A percentile compares a stretch with the other conserved stretches of the same genome.
phyloP scores from a whole-genome alignment of 2,329 filamentous ascomycete species.

The Pseudodiploospora longispora region DNA sequence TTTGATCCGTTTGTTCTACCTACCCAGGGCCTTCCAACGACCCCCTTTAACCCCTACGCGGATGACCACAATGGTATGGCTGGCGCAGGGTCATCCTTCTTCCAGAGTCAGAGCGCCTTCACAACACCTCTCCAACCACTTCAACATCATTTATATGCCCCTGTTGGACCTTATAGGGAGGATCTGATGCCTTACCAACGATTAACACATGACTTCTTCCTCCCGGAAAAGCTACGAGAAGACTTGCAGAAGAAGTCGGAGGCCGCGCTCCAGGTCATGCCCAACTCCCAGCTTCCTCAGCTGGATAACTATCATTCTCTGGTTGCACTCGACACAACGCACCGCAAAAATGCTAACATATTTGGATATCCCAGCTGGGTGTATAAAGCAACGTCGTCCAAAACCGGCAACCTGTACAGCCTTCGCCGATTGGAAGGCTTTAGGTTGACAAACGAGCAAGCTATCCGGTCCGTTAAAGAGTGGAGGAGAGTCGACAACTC shows the following conservation, averaged over 20 bases:
- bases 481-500: constrained; percentile 83
- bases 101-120: constrained; percentile 48
- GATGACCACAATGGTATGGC: constrained; percentile 58
- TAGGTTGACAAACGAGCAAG: constrained; percentile 78
- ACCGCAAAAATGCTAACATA: constrained; percentile 66
- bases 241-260: constrained; percentile 85
- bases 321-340: constrained; percentile 75
- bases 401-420: constrained; percentile 83
- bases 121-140: constrained; percentile 53
- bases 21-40: constrained; percentile 39
- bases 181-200: constrained; percentile 80
- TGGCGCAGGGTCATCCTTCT: constrained; percentile 55
- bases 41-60: constrained; percentile 67
- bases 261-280: constrained; percentile 74
- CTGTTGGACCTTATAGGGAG: constrained; percentile 72
- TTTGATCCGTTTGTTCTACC: constrained; percentile 61
- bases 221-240: constrained; percentile 78
- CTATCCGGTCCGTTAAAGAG: constrained; percentile 75
- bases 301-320: constrained; percentile 89
- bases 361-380: constrained; percentile 92
- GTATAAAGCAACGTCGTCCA: constrained; percentile 86
- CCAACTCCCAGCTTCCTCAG: constrained; percentile 65
- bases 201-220: constrained; percentile 82
- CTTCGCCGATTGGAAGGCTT: constrained; percentile 83
- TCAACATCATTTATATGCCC: constrained; percentile 90